Evolutionary conservation across 345 rosid species (phyloP).

Genomic region (Geranium rotundifolium): DNA sequence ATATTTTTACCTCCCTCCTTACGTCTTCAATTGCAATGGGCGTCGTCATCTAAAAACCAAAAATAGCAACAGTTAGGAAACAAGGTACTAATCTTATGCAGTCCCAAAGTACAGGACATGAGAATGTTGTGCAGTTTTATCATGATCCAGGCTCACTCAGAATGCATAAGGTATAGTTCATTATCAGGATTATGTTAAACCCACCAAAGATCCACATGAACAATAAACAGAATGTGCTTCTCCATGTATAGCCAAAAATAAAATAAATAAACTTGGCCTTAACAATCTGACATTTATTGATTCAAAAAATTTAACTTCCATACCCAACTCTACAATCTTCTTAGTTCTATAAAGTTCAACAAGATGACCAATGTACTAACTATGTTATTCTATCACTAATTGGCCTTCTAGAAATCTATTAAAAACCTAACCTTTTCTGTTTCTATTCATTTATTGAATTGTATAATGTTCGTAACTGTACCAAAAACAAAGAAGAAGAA

Average conservation of each 20-base stretch:
- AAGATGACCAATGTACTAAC: not conserved
- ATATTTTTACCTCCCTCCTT: constrained; percentile 88
- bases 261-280: not conserved
- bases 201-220: not conserved
- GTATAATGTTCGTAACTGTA: no score
- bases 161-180: not conserved
- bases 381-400: no score
- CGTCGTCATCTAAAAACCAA: constrained; percentile 75
- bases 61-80: not conserved
- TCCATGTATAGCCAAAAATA: not conserved
- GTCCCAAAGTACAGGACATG: not conserved
- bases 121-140: not conserved
- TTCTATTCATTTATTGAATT: not conserved
- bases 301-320: not conserved
- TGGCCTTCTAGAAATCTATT: not conserved
- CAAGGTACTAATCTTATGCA: not conserved
- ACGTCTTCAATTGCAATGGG: constrained; percentile 97
- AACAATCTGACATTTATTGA: not conserved
- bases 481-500: not conserved
- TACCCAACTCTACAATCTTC: not conserved
- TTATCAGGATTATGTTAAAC: not conserved
- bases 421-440: not conserved
- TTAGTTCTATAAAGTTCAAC: not conserved
- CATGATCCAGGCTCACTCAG: not conserved
- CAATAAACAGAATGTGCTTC: not conserved